phyloP scores from a whole-genome alignment of 768 basidiomycete species.

The Leucocoprinus sp. region DNA sequence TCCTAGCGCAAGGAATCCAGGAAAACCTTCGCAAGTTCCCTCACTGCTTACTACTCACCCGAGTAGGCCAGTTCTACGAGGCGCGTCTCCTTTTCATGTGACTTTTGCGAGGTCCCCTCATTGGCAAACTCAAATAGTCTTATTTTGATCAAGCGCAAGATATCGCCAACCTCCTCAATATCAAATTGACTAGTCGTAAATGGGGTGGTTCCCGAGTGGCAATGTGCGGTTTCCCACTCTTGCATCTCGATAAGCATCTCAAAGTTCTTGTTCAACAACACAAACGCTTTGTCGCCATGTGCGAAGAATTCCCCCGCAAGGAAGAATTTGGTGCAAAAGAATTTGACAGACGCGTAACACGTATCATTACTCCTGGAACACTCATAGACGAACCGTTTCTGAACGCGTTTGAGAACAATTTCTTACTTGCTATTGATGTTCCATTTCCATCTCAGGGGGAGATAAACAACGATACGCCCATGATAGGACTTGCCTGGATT shows the following conservation, averaged over 20 bases:
- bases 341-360: constrained; percentile 75
- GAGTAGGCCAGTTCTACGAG: constrained; percentile 95
- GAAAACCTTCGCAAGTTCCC: constrained; percentile 70
- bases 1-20: constrained; percentile 63
- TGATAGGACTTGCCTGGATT: constrained; percentile 82
- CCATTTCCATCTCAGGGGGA: constrained; percentile 1
- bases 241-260: constrained; percentile 80
- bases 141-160: constrained; percentile 88
- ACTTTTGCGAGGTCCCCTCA: background rate
- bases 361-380: constrained; percentile 90
- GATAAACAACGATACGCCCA: constrained; percentile 10
- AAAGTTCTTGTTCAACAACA: constrained; percentile 79
- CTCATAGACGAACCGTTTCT: constrained; percentile 88
- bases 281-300: constrained; percentile 82
- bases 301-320: constrained; percentile 76
- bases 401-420: constrained; percentile 83
- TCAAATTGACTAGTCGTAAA: constrained; percentile 72
- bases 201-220: constrained; percentile 63
- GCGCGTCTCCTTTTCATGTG: constrained; percentile 30
- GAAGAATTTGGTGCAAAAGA: constrained; percentile 40
- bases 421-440: constrained; percentile 60
- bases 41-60: constrained; percentile 83
- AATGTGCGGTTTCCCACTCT: constrained; percentile 89
- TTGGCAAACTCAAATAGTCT: constrained; percentile 43
- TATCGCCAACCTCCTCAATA: constrained; percentile 67